Percentiles rank a stretch among this genome's conserved stretches.
Conservation (phyloP, 108 stramenopile species). For the Skeletonema costatum region DNA sequence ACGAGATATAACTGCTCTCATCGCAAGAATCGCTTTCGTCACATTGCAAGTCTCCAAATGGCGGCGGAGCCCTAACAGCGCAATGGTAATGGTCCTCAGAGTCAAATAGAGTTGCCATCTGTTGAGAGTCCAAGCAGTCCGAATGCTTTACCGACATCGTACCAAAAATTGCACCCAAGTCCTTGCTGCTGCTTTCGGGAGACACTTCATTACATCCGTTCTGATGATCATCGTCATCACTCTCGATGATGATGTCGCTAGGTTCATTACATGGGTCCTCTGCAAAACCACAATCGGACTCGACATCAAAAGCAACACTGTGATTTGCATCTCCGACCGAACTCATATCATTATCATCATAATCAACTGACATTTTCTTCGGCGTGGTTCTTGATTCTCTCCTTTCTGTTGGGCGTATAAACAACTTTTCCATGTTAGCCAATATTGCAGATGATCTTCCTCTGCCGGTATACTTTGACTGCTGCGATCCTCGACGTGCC, state of each 20-base stretch:
- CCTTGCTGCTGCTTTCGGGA: background rate
- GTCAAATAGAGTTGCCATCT: slow-evolving; percentile 24
- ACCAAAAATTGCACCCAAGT: slow-evolving; percentile 18
- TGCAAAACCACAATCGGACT: slow-evolving; percentile 9
- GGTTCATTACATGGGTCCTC: background rate
- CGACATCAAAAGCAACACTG: background rate
- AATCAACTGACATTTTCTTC: background rate
- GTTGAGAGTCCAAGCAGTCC: background rate
- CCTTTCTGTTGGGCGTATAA: background rate
- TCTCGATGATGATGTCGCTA: background rate
- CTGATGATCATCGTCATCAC: background rate
- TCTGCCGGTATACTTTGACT: background rate
- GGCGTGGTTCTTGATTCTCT: background rate
- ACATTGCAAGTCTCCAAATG: background rate
- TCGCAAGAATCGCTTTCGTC: slow-evolving; percentile 4
- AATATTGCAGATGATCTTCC: background rate
- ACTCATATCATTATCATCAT: background rate
- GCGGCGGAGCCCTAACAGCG: slow-evolving; percentile 15
- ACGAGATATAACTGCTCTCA: slow-evolving; percentile 5
- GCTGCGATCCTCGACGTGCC: background rate
- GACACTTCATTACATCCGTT: background rate
- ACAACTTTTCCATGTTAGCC: slow-evolving; percentile 7
- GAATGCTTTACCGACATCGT: background rate
- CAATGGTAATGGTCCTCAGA: slow-evolving; percentile 9
- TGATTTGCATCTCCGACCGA: background rate